Evolutionary conservation across 345 rosid species (phyloP).

Genomic region (Rhodomyrtus tomentosa): DNA sequence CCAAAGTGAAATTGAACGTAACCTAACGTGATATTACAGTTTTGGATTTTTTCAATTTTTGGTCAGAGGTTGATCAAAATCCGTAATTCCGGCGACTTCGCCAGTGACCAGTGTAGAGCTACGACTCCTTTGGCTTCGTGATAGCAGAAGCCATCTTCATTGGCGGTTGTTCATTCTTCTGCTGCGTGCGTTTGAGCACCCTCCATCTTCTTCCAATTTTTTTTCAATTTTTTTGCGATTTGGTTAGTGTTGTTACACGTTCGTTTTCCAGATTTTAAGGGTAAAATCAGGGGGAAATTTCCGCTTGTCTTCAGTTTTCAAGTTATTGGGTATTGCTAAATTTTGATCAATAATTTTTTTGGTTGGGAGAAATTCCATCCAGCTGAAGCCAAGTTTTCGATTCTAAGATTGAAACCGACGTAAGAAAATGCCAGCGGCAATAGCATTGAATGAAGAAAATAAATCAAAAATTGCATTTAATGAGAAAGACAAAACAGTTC

Average conservation of each 20-base stretch:
- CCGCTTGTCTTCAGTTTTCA: background rate
- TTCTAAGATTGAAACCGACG: too few relatives aligned
- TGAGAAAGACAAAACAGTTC: background rate
- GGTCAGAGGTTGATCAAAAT: too few relatives aligned
- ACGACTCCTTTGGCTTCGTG: too few relatives aligned
- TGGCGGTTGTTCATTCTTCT: too few relatives aligned
- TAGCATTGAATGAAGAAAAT: background rate
- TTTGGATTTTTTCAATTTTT: too few relatives aligned
- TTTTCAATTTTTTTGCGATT: background rate
- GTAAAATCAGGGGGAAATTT: background rate
- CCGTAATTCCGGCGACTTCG: too few relatives aligned
- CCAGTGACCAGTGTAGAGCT: too few relatives aligned
- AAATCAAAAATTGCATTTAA: background rate
- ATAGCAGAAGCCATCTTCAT: too few relatives aligned
- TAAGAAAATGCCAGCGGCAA: background rate
- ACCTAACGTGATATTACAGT: too few relatives aligned
- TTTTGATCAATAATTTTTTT: background rate
- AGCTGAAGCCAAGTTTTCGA: too few relatives aligned
- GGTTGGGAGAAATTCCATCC: background rate
- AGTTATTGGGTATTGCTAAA: background rate
- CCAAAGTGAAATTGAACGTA: too few relatives aligned
- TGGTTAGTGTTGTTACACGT: too few relatives aligned
- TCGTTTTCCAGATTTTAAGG: background rate
- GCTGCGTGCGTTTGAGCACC: slow-evolving; percentile 8
- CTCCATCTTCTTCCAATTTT: background rate